Percentiles rank a stretch among this genome's conserved stretches.
phyloP scores from a whole-genome alignment of 345 rosid species.

The Brassica carinata region DNA sequence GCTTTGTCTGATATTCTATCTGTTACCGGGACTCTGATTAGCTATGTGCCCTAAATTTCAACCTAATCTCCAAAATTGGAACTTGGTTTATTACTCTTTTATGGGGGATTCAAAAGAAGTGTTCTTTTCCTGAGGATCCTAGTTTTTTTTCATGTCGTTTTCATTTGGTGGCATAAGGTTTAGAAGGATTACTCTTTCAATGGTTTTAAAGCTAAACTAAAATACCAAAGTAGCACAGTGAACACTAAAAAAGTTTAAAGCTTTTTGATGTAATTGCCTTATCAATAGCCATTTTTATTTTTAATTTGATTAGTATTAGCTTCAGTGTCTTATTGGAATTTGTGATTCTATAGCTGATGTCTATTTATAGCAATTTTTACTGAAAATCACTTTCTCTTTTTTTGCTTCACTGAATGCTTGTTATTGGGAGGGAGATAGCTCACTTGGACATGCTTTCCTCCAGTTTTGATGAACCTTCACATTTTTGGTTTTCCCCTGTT shows the following conservation, averaged over 20 bases:
- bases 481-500: background rate
- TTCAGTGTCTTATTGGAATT: background rate
- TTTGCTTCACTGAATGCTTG: background rate
- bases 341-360: conserved; percentile 17
- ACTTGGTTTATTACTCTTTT: background rate
- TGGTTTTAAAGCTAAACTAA: background rate
- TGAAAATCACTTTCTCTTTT: background rate
- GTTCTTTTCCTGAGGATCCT: background rate
- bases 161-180: conserved; percentile 12
- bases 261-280: background rate
- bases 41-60: conserved; percentile 6
- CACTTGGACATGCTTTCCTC: background rate
- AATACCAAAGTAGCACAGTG: background rate
- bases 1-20: background rate
- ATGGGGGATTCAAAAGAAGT: background rate
- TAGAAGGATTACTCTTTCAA: background rate
- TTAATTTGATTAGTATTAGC: background rate
- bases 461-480: background rate
- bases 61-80: conserved; percentile 18
- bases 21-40: background rate
- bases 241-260: background rate
- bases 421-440: background rate
- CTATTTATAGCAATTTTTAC: conserved; percentile 6
- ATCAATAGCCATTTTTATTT: background rate
- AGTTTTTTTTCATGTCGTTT: conserved; percentile 24